Base-by-base conservation (phyloP, 257 asterid species). In the Forsythia viridissima region DNA sequence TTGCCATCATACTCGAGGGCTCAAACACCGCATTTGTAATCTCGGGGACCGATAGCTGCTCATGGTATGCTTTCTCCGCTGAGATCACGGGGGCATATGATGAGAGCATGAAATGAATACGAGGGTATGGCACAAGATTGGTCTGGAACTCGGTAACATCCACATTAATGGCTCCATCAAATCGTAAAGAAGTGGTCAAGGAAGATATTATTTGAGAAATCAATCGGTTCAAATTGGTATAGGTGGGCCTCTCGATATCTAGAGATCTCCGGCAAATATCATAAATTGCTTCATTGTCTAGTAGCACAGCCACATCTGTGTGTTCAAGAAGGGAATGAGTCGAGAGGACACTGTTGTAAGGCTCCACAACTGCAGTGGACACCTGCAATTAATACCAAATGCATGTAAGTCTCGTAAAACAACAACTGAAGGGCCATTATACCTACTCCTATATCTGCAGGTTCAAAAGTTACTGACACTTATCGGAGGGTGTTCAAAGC, bases 1-100 rank as follows among this genome's bases (percentile, higher is more conserved):
- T 93, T 12, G 97, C 97, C 98, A 93, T 93, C 98, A 93, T 93
- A 82, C 97, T 93, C 4, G 97, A 87, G 3, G 98, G 98, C 85
- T 93, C 98, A 79, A 92, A 92, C 41, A 93, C 98, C 3, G 97
- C 89, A 81, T 92, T 93, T 24, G 98, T 93, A 43, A 93, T 92
- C 88, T 92, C 98, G 66, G 95, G 98, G 76, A 93, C 88, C 3
- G 98, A 93, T 30, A 93, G 87, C 80, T 92, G 98, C 84, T 92
- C 97, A 40, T 92, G 98, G 85, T 86, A 93, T 66, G 98, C 98
- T 81, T 93, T 93, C 18, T 84, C 97, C 43, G 98, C 92, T 52
- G 97, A 93, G 86, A 93, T 92, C 21, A 93, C 98, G 2, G 98
- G 98, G 71, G 97, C 98, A 80, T 93, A 93, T 0, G 98, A 93